Evolutionary conservation across 2,329 filamentous ascomycete species (phyloP), one percentile per base, ranked within the genome.

Genomic region (Rhexocercosporidium sp.): DNA sequence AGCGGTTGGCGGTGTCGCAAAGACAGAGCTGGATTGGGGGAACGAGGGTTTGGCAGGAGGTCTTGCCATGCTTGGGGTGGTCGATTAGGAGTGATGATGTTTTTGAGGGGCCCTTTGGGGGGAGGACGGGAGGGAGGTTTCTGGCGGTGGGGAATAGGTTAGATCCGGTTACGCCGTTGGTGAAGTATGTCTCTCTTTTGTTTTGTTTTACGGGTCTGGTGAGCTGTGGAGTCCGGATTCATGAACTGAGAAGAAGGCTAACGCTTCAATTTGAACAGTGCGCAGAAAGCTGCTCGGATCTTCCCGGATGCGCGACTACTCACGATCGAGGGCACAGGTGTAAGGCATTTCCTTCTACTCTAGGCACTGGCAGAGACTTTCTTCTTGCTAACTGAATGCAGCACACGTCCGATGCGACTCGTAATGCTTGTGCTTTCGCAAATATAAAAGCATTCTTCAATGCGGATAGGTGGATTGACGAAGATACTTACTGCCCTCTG

Each of bases 261-360:
- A 57, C 39, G 34, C 5, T 20, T 57, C n/a, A 6, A 7, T 29
- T 6, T 56, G 9, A 9, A 34, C 6, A 59, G 54, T 41, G 54
- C 18, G 11, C 18, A n/a, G n/a, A 39, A 20, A 59, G 22, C 54
- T 1, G 31, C 16, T 3, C 29, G 31, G 5, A 37, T 39, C 5
- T 41, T 39, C 34, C 34, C 20, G n/a, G 16, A 59, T 29, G 83
- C 82, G 0, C 77, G 79, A 1, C 75, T 85, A 11, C 73, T 85
- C 16, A 78, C 81, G 16, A 82, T 84, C 70, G 82, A 84, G 46
- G 80, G 81, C 1, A 83, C 82, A 41, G 84, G 84, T 18, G 82
- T 83, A 77, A 77, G 81, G n/a, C n/a, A n/a, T n/a, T 75, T 11
- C 0, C 9, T 22, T 27, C 31, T 4, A 44, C 3, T 25, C 9